These are phyloP conservation scores for Xylaria sp. DNA, from an alignment of 2,329 filamentous ascomycete species.

Conservation along the genomic window DNA sequence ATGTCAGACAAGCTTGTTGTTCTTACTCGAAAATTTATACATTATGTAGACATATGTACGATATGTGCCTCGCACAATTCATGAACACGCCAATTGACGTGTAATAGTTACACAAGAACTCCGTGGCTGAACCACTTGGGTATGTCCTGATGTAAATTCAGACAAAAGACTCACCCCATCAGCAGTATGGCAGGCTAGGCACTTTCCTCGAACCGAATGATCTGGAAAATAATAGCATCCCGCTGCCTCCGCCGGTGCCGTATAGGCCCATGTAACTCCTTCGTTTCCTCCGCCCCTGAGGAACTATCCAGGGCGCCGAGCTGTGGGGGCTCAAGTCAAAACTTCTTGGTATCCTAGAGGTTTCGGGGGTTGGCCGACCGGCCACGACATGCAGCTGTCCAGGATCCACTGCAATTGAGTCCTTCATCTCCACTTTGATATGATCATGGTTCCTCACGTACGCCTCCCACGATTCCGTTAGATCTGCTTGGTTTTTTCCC, in stretches of 20 bases:
- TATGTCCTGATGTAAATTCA: constrained; percentile 6
- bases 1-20: not conserved
- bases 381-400: constrained; percentile 12
- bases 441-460: constrained; percentile 64
- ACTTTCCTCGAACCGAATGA: constrained; percentile 20
- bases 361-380: constrained; percentile 4
- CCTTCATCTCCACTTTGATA: not conserved
- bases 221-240: constrained; percentile 9
- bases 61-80: constrained; percentile 16
- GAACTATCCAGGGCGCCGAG: constrained; percentile 36
- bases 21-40: constrained; percentile 22
- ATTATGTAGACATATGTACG: constrained; percentile 34
- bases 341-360: constrained; percentile 31
- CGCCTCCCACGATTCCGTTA: constrained; percentile 61
- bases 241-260: constrained; percentile 19
- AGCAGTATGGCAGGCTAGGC: constrained; percentile 9
- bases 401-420: not conserved
- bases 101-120: constrained; percentile 27
- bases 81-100: not conserved
- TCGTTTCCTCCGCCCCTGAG: constrained; percentile 12
- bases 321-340: constrained; percentile 30
- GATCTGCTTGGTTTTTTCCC: constrained; percentile 74
- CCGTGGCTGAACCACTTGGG: constrained; percentile 15
- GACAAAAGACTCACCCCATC: constrained; percentile 9
- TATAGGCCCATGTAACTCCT: constrained; percentile 32